A percentile compares a stretch with the other conserved stretches of the same genome.
Evolutionary conservation across 148 eudicot species (phyloP).

Genomic region (Cornus florida): DNA sequence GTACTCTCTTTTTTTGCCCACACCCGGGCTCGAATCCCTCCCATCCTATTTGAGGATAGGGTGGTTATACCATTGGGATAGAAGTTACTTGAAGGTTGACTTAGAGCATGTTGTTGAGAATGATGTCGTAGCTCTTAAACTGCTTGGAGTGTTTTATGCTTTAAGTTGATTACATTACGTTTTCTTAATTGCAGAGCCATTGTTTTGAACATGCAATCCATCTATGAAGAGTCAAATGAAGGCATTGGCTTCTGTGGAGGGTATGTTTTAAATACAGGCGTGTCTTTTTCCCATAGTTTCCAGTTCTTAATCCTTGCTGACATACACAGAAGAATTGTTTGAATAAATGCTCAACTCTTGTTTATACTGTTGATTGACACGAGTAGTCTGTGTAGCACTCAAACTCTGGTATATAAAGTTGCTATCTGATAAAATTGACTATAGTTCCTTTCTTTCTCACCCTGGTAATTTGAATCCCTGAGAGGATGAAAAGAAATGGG

Average conservation of each 20-base stretch:
- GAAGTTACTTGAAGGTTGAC: neutral
- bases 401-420: neutral
- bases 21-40: too few relatives aligned
- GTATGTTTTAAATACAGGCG: constrained; percentile 39
- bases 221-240: constrained; percentile 78
- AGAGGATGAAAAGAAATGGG: too few relatives aligned
- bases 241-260: constrained; percentile 83
- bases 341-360: constrained; percentile 1
- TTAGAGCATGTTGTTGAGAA: neutral
- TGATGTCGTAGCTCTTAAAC: neutral
- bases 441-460: neutral
- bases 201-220: constrained; percentile 66
- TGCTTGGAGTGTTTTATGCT: constrained; percentile 8
- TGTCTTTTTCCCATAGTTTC: neutral
- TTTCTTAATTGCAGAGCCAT: constrained; percentile 56
- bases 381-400: neutral
- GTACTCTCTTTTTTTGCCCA: too few relatives aligned
- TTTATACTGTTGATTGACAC: too few relatives aligned
- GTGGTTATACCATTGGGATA: too few relatives aligned
- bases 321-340: neutral
- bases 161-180: neutral
- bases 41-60: too few relatives aligned
- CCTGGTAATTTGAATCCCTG: neutral
- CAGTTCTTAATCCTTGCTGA: neutral
- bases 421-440: neutral